Evolutionary conservation across 1,139 yeast species (phyloP), one percentile per base, ranked within the genome.

Genomic region (Pichia sp.): DNA sequence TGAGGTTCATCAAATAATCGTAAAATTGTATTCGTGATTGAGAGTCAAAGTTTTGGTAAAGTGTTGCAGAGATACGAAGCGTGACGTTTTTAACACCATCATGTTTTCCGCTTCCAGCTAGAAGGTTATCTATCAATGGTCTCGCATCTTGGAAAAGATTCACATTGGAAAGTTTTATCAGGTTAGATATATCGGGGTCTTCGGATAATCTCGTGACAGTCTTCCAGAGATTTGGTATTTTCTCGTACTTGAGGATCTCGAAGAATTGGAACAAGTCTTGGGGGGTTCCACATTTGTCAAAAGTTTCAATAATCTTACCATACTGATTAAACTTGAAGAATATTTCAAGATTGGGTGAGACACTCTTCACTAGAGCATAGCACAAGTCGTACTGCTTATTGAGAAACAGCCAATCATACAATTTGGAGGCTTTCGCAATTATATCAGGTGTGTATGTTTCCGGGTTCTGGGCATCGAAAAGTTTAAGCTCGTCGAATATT

Each of bases 341-440:
- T 7, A 36, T 9, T 19, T 35, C 28, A 18, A 35, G 33, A 27
- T 37, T 34, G 3, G 36, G 33, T 15, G 34, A 18, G 3, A 45
- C 14, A 13, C 27, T 29, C 5, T 32, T 17, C 8, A 45, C 16
- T 16, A 45, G 24, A 20, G 39, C 23, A 32, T 37, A 42, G 14
- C 39, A 41, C 7, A 37, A 12, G 5, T 33, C 21, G 20, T 29
- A 39, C 16, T 41, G 34, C 24, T 29, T 38, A 20, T 44, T 45
- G 6, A 40, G 12, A 26, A 35, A 46, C 6, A 48, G 16, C 47
- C 47, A 45, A 13, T 39, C 34, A 26, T 47, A 47, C 4, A 36
- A 13, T 18, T 32, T 37, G 4, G 37, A 35, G 10, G 42, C 46
- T 28, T 32, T 30, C 5, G 27, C n/a, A 7, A 45, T 33, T 5